Evolutionary conservation across 2,329 filamentous ascomycete genomes (phyloP), one percentile per base, ranked within the genome.

Genomic region (Talaromyces sp.): DNA sequence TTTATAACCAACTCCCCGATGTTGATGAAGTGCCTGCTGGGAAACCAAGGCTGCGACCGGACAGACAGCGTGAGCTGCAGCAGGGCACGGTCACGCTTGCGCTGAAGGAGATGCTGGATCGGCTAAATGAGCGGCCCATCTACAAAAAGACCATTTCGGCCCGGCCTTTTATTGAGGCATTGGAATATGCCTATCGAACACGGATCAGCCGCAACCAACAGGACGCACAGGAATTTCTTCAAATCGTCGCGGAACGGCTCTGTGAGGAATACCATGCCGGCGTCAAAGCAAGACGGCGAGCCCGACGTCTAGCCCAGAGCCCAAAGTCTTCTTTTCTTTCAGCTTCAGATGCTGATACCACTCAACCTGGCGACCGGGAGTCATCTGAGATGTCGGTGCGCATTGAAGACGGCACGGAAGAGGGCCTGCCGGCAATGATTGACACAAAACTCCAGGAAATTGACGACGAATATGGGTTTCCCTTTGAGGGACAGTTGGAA

Each of bases 151-250:
- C 91, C 0, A 96, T 98, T 59, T 92, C 90, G 17, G 92, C 93
- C 3, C 84, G 86, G n/a, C 83, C 84, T 0, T 97, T 99, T 71
- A 89, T 99, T 50, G 81, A 84, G 64, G 88, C 90, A 0, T 80
- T 99, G 56, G 95, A 99, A 77, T 80, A 81, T 31, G 92, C 93
- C 0, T 99, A 97, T 71, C 86, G 86, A 59, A 93, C 96, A 69
- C 87, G 90, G 68, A 96, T 99, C 68, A 97, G 90, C 71, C 84
- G 93, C 58, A 91, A 95, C 71, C 95, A 99, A 76, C 95, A 99
- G 75, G 95, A 99, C 78, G 95, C 95, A 11, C 95, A 99, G 71
- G 95, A 99, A 74, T 97, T 99, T 65, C 77, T 99, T 59, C 95
- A 99, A 77, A 88, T 98, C 55, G 89, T 99, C 13, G 89, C 91